phyloP scores from a whole-genome alignment of 306 rosid genomes.

The Cicer arietinum region DNA sequence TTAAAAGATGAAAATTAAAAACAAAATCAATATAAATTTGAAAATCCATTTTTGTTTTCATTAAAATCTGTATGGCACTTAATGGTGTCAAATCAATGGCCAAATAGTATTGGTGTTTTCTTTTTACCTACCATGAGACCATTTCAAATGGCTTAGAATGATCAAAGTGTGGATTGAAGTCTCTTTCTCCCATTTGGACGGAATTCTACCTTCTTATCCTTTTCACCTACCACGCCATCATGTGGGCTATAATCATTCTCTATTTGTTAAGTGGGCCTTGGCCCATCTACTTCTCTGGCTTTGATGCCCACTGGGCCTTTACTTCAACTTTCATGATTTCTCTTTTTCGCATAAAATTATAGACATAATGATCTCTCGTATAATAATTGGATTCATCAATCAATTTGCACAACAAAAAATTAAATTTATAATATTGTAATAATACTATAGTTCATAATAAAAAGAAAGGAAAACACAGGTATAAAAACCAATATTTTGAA shows the following conservation, averaged over 20 bases:
- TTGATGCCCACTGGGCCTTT: not conserved
- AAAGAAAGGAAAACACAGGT: not conserved
- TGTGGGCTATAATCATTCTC: not conserved
- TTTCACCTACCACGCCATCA: constrained; percentile 37
- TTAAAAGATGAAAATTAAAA: too few relatives aligned
- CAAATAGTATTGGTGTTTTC: not conserved
- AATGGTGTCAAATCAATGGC: not conserved
- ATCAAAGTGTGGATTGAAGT: not conserved
- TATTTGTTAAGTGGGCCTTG: not conserved
- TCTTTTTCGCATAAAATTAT: too few relatives aligned
- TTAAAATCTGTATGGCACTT: not conserved
- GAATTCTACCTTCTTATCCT: constrained; percentile 1
- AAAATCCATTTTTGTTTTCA: not conserved
- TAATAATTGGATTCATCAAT: not conserved
- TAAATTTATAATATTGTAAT: not conserved
- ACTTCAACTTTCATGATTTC: not conserved
- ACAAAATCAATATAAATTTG: not conserved
- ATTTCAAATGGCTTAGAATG: not conserved
- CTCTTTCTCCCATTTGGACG: not conserved
- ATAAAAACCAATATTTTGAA: not conserved
- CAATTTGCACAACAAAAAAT: not conserved
- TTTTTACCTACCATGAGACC: constrained; percentile 11
- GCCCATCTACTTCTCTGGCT: not conserved
- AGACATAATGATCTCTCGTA: too few relatives aligned
- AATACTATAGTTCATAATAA: not conserved